Percentiles rank a stretch among this genome's conserved stretches.
phyloP scores from a whole-genome alignment of 2,329 filamentous ascomycete genomes.

The Tympanopsis confertula region DNA sequence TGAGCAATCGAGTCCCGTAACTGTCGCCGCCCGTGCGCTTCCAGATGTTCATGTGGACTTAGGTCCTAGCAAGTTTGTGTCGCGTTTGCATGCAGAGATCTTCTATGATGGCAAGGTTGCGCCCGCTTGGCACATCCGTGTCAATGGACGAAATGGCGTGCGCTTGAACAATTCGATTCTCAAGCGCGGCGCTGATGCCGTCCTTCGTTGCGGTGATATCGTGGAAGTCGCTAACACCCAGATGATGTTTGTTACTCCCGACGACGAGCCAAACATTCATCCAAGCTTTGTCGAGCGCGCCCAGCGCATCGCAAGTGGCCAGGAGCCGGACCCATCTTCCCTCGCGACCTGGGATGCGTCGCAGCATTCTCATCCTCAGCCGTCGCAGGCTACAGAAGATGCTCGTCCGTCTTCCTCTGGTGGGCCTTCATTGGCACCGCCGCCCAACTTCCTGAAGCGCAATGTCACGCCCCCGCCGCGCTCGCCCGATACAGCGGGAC shows the following conservation, averaged over 20 bases:
- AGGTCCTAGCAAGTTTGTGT: constrained; percentile 72
- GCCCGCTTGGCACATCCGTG: constrained; percentile 65
- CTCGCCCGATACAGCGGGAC: constrained; percentile 23
- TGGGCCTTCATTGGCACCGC: constrained; percentile 19
- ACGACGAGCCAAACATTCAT: constrained; percentile 55
- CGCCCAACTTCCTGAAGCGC: constrained; percentile 27
- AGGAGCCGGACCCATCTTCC: constrained; percentile 23
- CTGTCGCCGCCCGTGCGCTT: constrained; percentile 25
- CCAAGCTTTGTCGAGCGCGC: constrained; percentile 60
- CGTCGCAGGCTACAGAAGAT: not conserved
- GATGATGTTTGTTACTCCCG: constrained; percentile 97
- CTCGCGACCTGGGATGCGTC: constrained; percentile 17
- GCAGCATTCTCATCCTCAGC: not conserved
- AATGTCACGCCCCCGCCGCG: constrained; percentile 17
- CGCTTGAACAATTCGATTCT: constrained; percentile 67
- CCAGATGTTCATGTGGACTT: constrained; percentile 72
- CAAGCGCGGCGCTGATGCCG: constrained; percentile 48
- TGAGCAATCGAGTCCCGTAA: constrained; percentile 30
- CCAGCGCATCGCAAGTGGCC: constrained; percentile 31
- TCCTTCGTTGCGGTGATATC: constrained; percentile 70
- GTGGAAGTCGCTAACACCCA: constrained; percentile 86
- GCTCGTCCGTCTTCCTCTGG: not conserved
- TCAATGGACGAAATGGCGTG: constrained; percentile 85
- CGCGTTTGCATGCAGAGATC: constrained; percentile 65
- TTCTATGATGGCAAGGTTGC: constrained; percentile 57